Conservation (phyloP, 2,329 filamentous ascomycete species). For the Endoconidiophora laricicola region DNA sequence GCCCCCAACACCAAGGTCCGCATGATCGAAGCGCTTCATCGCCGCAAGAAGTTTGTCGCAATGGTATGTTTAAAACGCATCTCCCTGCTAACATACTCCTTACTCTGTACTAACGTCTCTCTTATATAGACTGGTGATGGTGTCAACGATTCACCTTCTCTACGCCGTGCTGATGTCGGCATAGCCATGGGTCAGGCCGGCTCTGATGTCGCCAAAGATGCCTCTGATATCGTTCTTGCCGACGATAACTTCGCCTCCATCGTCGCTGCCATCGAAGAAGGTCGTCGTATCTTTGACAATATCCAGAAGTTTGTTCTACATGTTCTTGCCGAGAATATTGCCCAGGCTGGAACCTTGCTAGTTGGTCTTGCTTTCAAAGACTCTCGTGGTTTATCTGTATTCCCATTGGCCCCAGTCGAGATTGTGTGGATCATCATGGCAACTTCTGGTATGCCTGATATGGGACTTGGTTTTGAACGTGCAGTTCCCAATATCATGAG, state of each 20-base stretch:
- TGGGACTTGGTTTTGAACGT: conserved; percentile 59
- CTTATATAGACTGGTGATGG: conserved; percentile 44
- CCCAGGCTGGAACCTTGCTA: conserved; percentile 51
- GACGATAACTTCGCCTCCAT: conserved; percentile 63
- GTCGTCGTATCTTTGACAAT: conserved; percentile 56
- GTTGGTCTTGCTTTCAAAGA: conserved; percentile 62
- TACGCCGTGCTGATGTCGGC: conserved; percentile 53
- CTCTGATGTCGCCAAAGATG: conserved; percentile 46
- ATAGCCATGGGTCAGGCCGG: conserved; percentile 50
- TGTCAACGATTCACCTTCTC: conserved; percentile 56
- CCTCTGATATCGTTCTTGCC: conserved; percentile 51
- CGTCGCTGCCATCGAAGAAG: conserved; percentile 54
- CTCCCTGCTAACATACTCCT: not conserved
- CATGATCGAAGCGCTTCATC: conserved; percentile 58
- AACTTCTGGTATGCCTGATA: conserved; percentile 57
- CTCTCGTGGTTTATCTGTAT: conserved; percentile 44
- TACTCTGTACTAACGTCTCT: not conserved
- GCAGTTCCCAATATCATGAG: conserved; percentile 53
- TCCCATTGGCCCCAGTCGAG: conserved; percentile 57
- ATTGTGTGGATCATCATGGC: conserved; percentile 74
- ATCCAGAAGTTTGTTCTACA: conserved; percentile 62
- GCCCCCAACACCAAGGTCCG: conserved; percentile 55
- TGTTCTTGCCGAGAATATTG: conserved; percentile 53
- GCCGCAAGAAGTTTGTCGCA: conserved; percentile 46
- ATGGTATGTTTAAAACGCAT: conserved; percentile 29